A percentile compares a stretch with the other conserved stretches of the same genome.
Conservation (phyloP, 169 alveolate genomes). For the Plasmodium gonderi region DNA sequence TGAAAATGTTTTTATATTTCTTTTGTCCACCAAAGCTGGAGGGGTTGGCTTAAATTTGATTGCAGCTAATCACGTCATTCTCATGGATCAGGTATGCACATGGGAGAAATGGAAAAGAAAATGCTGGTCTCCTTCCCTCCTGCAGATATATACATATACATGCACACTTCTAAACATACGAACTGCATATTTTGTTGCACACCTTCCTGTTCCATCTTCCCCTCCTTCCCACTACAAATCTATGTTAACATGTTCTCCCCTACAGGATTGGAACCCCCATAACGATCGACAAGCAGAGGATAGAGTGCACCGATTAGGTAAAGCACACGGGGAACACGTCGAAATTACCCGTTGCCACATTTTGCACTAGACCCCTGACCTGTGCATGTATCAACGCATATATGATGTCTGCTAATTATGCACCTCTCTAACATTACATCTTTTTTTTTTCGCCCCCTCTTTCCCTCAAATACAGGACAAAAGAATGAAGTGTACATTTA, state of each 20-base stretch:
- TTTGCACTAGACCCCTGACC: no score
- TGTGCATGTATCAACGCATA: neutral
- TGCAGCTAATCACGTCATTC: slow-evolving; percentile 98
- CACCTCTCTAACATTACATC: neutral
- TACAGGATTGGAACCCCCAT: slow-evolving; percentile 94
- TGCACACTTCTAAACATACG: no score
- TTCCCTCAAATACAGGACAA: no score
- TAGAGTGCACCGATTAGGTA: slow-evolving; percentile 93
- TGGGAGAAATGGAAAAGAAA: neutral
- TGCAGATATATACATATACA: neutral
- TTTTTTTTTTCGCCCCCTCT: neutral
- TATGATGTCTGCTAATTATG: neutral
- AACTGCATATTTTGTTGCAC: no score
- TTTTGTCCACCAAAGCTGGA: slow-evolving; percentile 98
- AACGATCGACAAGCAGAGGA: slow-evolving; percentile 96
- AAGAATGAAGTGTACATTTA: slow-evolving; percentile 92
- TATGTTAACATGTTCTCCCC: no score
- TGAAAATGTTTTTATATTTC: slow-evolving; percentile 92
- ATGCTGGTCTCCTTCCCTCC: no score
- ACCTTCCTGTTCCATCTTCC: neutral
- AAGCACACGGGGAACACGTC: neutral
- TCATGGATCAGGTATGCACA: slow-evolving; percentile 91
- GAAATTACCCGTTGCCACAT: no score
- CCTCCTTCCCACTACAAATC: slow-evolving; percentile 57
- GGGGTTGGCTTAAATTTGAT: slow-evolving; percentile 98